Evolutionary conservation across 306 rosid genomes (phyloP).

Genomic region (barrel medic (Medicago truncatula)): MtrunA17r5.0-ANR NC_053043.1:40877501-40878000

Average conservation of each 20-base stretch:
- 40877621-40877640: conserved; percentile 83
- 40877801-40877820: conserved; percentile 64
- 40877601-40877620: conserved; percentile 85
- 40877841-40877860: conserved; percentile 33
- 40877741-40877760: conserved; percentile 84
- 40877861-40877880: conserved; percentile 17
- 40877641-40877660: conserved; percentile 97
- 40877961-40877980: conserved; percentile 51
- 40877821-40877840: conserved; percentile 38
- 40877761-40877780: conserved; percentile 80
- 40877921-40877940: conserved; percentile 4
- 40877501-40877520: conserved; percentile 57
- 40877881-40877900: conserved; percentile 14
- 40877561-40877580: conserved; percentile 73
- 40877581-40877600: conserved; percentile 66
- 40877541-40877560: conserved; percentile 76
- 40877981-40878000: conserved; percentile 58
- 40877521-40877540: conserved; percentile 47
- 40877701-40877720: conserved; percentile 94
- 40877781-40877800: conserved; percentile 57
- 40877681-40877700: conserved; percentile 92
- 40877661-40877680: conserved; percentile 87
- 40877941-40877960: conserved; percentile 35
- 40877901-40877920: conserved; percentile 1
- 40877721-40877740: conserved; percentile 70